These are phyloP conservation scores for Rubus parviflorus DNA, from an alignment of 306 rosid genomes.

Conservation along the genomic window DNA sequence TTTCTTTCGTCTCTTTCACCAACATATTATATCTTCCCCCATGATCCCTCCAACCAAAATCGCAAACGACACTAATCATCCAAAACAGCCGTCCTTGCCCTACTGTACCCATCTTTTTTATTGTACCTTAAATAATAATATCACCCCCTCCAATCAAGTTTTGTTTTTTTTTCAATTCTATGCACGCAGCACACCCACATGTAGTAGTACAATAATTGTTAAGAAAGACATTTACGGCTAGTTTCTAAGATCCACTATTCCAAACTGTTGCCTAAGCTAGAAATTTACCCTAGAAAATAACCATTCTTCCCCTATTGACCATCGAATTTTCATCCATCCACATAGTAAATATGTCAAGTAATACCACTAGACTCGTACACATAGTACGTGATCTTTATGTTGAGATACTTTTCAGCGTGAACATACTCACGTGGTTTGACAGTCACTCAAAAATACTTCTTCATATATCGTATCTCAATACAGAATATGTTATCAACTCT, in stretches of 20 bases:
- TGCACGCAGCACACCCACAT: neutral
- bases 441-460: too few species aligned
- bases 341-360: neutral
- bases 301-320: neutral
- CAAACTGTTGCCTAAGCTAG: too few species aligned
- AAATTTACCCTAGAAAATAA: neutral
- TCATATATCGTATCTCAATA: too few species aligned
- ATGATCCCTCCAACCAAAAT: conserved; percentile 32
- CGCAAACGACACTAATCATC: conserved; percentile 44
- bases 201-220: too few species aligned
- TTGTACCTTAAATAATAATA: conserved; percentile 23
- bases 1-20: conserved; percentile 46
- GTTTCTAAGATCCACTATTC: too few species aligned
- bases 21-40: neutral
- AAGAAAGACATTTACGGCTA: too few species aligned
- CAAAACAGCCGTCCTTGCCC: conserved; percentile 60
- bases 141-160: neutral
- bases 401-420: too few species aligned
- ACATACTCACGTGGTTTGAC: too few species aligned
- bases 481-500: too few species aligned
- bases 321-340: neutral
- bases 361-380: too few species aligned
- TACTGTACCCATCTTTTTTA: conserved; percentile 28
- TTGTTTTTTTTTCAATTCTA: neutral
- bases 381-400: too few species aligned